Base-by-base conservation (phyloP, 257 asterid genomes). In the Rubia yunnanensis region DNA sequence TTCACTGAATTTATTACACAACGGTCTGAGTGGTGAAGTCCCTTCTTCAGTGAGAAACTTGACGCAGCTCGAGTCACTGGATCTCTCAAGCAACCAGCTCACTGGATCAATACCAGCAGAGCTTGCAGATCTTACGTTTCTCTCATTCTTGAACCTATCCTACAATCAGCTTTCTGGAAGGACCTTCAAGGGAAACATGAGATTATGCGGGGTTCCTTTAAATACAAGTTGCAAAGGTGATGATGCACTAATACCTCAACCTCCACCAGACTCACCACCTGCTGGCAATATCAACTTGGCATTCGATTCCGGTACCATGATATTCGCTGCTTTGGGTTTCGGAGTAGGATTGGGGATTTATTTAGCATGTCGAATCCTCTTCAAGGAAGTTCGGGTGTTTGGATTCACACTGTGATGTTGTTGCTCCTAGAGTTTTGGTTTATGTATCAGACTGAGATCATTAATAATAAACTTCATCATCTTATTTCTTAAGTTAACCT, bases 291-390 rank as follows among this genome's bases (percentile, higher is more conserved):
- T 13, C 15, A 26, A 10, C 0, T 24, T 30, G 27, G 26, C 46
- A 35, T 6, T 46, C 18, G 49, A 4, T 44, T 10, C 48, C 10
- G 18, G 28, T 0, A n/a, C 28, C 24, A 57, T 31, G 52, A 44
- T 44, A 3, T 44, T 44, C 52, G 1, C 52, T 15, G 88, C 84
- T 10, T 63, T 81, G 73, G 95, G 90, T 54, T 80, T 72, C 31
- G 78, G 86, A 15, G 72, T 81, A 1, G 96, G 92, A 59, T 81
- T 80, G 56, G 83, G 87, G 67, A 30, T 82, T 20, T 44, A 79
- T 20, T 27, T 86, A 30, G 85, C 84, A 27, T 83, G 84, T 27
- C 78, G 84, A 26, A 74, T 60, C 22, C 72, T 84, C 77, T 75
- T 80, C 77, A 61, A 72, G 79, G 48, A 73, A 62, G 80, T 80